phyloP scores from a whole-genome alignment of 1,139 yeast species.

The Yamadazyma epiphylla region DNA sequence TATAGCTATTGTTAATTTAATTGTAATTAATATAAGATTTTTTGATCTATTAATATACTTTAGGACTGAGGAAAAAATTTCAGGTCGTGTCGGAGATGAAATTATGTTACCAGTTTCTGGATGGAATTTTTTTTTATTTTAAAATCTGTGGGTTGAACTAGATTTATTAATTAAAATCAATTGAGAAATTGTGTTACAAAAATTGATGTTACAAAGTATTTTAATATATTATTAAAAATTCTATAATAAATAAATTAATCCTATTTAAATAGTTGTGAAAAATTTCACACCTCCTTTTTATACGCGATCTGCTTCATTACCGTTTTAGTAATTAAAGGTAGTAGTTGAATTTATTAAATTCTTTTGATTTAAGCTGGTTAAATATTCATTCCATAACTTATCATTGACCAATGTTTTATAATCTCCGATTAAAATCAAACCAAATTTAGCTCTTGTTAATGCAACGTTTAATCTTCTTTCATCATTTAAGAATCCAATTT shows the following conservation, averaged over 20 bases:
- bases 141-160: too few relatives aligned
- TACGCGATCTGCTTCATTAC: too few relatives aligned
- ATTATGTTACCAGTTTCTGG: too few relatives aligned
- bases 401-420: constrained; percentile 45
- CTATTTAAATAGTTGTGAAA: too few relatives aligned
- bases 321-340: constrained; percentile 11
- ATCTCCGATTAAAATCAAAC: constrained; percentile 56
- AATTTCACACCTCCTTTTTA: too few relatives aligned
- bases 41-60: not conserved
- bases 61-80: not conserved
- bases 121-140: too few relatives aligned
- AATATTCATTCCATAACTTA: constrained; percentile 54
- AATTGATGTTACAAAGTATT: not conserved
- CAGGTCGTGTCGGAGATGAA: not conserved
- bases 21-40: too few relatives aligned
- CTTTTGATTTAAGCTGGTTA: constrained; percentile 29
- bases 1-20: too few relatives aligned
- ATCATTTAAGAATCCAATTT: constrained; percentile 57
- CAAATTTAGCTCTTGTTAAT: constrained; percentile 58
- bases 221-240: too few relatives aligned
- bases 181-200: too few relatives aligned
- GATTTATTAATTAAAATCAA: too few relatives aligned
- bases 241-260: not conserved
- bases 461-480: constrained; percentile 61
- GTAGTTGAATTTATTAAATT: constrained; percentile 11